Base-by-base conservation (phyloP, 2,329 filamentous ascomycete genomes). In the Dactylonectria macrodidyma region DNA sequence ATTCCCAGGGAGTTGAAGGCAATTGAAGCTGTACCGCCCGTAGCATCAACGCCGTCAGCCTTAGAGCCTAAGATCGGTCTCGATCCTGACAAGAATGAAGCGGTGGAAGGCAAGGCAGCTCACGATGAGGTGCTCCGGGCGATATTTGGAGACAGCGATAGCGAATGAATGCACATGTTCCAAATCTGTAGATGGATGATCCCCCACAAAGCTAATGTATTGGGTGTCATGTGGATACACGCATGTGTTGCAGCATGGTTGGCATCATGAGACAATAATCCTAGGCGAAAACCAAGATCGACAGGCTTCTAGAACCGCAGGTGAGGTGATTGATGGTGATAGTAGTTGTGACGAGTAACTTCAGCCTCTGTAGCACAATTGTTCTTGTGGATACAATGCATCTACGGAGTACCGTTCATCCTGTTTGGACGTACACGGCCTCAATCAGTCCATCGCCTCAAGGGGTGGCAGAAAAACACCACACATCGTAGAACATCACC, bases 81-180 rank as follows among this genome's bases (percentile, higher is more conserved):
- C 41, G 89, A 97, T 78, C 87, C 91, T 0, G 92, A 94, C 70
- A 88, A 85, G 71, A 97, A 97, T 48, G 78, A 82, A 47, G 80
- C 80, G 10, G 76, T 97, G 10, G 93, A 97, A 76, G 91, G 88
- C 0, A 86, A 90, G 75, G 87, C 90, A 61, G 93, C 95, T 1
- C 91, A 92, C 16, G 93, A 95, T 56, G 93, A 93, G 50, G 91
- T 98, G 0, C 95, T 98, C 75, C 93, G 90, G 73, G 93, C 94
- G n/a, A 95, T 98, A 34, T 98, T 98, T 87, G 95, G 95, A 6
- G 94, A 95, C 78, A 93, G 93, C 76, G 92, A 92, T 71, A 92
- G 94, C 73, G 92, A 94, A 63, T 78, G 67, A 70, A 67, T 58
- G 62, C 30, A 9, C 30, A 19, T 30, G 14, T 34, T 52, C 22